Evolutionary conservation across 1,139 yeast species (phyloP).

Genomic region (Pichia sp.): DNA sequence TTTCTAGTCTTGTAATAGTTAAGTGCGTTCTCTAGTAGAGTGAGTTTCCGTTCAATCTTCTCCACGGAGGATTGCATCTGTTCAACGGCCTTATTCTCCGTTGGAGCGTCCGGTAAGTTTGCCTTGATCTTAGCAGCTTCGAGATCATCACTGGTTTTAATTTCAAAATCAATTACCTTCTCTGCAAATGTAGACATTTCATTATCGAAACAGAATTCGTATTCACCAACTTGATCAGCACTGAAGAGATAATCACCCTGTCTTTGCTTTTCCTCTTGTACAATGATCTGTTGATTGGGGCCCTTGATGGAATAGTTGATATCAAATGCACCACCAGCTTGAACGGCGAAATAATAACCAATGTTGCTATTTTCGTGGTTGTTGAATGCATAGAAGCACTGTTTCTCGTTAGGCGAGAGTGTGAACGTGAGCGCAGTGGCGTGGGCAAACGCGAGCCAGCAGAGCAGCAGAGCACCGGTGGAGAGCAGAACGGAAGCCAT

Average conservation of each 20-base stretch:
- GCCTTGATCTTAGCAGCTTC: slow-evolving; percentile 41
- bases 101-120: slow-evolving; percentile 56
- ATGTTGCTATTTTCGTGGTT: slow-evolving; percentile 56
- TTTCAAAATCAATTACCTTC: slow-evolving; percentile 85
- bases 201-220: slow-evolving; percentile 86
- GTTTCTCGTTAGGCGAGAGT: slow-evolving; percentile 68
- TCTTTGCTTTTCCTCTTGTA: slow-evolving; percentile 58
- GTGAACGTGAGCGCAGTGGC: slow-evolving; percentile 60
- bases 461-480: too few relatives aligned
- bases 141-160: slow-evolving; percentile 51
- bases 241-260: slow-evolving; percentile 80
- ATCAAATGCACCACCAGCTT: slow-evolving; percentile 82
- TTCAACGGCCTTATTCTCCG: slow-evolving; percentile 51
- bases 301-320: slow-evolving; percentile 69
- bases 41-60: slow-evolving; percentile 61
- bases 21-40: slow-evolving; percentile 55
- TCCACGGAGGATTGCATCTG: slow-evolving; percentile 53
- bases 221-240: slow-evolving; percentile 73
- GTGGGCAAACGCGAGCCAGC: slow-evolving; percentile 3
- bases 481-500: too few relatives aligned
- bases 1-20: slow-evolving; percentile 90
- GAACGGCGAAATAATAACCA: slow-evolving; percentile 87
- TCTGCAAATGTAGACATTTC: slow-evolving; percentile 83
- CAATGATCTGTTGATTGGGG: slow-evolving; percentile 57
- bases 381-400: slow-evolving; percentile 76